A percentile compares a stretch with the other conserved stretches of the same genome.
Conservation (phyloP, 805 yeast genomes). For the Sugiyamaella chiloensis region DNA sequence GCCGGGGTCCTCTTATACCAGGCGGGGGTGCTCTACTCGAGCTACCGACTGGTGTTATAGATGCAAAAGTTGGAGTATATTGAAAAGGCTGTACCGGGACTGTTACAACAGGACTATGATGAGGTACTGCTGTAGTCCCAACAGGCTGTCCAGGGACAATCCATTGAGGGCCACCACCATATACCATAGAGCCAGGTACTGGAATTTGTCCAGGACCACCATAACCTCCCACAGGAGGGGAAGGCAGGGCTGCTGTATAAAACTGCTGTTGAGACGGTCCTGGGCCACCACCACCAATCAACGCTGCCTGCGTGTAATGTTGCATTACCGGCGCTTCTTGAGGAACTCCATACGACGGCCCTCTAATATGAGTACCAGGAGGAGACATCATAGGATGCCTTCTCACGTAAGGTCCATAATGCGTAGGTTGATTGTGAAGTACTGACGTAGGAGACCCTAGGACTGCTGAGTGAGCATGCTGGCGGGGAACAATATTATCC, state of each 20-base stretch:
- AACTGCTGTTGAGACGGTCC: too few relatives aligned
- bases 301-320: not conserved
- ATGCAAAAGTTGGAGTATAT: slow-evolving; percentile 20
- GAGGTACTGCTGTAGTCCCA: too few relatives aligned
- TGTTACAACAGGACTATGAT: not conserved
- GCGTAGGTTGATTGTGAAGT: not conserved
- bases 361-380: not conserved
- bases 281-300: not conserved
- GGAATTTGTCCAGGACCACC: too few relatives aligned
- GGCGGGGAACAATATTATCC: too few relatives aligned
- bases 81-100: slow-evolving; percentile 18
- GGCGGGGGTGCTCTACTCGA: slow-evolving; percentile 14
- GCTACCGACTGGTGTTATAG: slow-evolving; percentile 14
- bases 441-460: slow-evolving; percentile 3
- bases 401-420: not conserved
- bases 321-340: not conserved
- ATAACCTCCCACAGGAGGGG: not conserved
- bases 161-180: too few relatives aligned
- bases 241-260: not conserved
- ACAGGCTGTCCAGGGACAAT: too few relatives aligned
- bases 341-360: not conserved
- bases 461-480: not conserved
- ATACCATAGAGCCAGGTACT: not conserved
- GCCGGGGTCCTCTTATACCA: slow-evolving; percentile 13
- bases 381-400: not conserved